Conservation (phyloP, 2,329 filamentous ascomycete genomes). For the Diplodia intermedia region DNA sequence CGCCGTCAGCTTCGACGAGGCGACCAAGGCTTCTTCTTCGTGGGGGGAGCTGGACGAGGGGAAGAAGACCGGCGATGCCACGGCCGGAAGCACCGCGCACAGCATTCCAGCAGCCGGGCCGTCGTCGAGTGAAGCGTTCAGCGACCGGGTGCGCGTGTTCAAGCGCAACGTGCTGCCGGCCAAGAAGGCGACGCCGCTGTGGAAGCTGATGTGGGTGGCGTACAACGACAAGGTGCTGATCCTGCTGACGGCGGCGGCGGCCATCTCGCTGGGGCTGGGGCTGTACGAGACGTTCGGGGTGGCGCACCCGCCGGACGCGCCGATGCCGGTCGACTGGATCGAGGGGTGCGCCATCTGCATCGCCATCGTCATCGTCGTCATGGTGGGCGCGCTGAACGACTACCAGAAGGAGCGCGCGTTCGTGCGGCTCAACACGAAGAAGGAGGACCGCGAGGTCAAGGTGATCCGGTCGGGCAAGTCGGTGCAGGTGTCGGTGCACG, state of each 20-base stretch:
- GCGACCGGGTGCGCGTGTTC: slow-evolving; percentile 73
- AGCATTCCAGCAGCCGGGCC: neutral
- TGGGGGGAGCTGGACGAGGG: neutral
- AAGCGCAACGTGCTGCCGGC: slow-evolving; percentile 73
- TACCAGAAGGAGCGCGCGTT: slow-evolving; percentile 49
- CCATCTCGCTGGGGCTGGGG: slow-evolving; percentile 76
- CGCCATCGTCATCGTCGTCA: slow-evolving; percentile 48
- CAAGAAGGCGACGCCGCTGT: slow-evolving; percentile 72
- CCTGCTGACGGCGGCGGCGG: slow-evolving; percentile 71
- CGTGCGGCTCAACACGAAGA: slow-evolving; percentile 45
- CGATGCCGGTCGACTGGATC: slow-evolving; percentile 45
- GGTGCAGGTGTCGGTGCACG: slow-evolving; percentile 68
- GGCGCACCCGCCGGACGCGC: slow-evolving; percentile 31
- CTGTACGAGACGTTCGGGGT: slow-evolving; percentile 66
- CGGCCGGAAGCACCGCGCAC: slow-evolving; percentile 31
- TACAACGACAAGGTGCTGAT: slow-evolving; percentile 84
- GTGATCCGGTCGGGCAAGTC: slow-evolving; percentile 69
- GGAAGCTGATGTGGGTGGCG: slow-evolving; percentile 78
- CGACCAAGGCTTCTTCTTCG: slow-evolving; percentile 39
- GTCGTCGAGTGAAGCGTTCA: slow-evolving; percentile 46
- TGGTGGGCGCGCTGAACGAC: slow-evolving; percentile 48
- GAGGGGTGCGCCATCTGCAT: slow-evolving; percentile 48
- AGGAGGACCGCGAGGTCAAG: slow-evolving; percentile 47
- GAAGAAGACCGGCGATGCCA: slow-evolving; percentile 32
- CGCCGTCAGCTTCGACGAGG: slow-evolving; percentile 73